phyloP scores from a whole-genome alignment of 345 rosid genomes.

The Citrus glauca region DNA sequence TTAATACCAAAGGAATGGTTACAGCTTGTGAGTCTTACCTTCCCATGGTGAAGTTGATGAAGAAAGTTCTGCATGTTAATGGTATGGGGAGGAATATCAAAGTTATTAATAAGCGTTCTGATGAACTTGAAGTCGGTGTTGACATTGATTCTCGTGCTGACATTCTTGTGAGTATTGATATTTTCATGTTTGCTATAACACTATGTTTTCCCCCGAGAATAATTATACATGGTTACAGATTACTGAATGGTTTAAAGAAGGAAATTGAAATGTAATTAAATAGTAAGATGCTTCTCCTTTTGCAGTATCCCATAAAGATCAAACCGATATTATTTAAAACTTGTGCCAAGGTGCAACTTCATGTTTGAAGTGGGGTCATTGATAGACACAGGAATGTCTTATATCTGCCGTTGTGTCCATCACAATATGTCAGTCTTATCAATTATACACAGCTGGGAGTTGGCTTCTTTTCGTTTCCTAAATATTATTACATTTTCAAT shows the following conservation, averaged over 20 bases:
- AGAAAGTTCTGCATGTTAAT: slow-evolving; percentile 69
- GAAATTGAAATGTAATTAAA: background rate
- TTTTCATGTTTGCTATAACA: background rate
- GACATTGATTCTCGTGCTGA: slow-evolving; percentile 75
- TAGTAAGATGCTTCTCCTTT: background rate
- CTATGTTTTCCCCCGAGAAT: background rate
- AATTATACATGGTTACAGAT: background rate
- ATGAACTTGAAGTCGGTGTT: slow-evolving; percentile 60
- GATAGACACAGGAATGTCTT: background rate
- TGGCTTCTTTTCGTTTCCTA: background rate
- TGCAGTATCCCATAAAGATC: background rate
- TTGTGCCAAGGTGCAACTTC: background rate
- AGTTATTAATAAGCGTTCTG: slow-evolving; percentile 74
- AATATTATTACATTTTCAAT: no score
- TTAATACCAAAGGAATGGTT: slow-evolving; percentile 35
- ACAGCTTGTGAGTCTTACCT: slow-evolving; percentile 94
- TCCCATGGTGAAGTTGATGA: slow-evolving; percentile 90
- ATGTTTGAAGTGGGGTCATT: background rate
- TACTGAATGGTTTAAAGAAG: background rate
- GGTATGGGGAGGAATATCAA: slow-evolving; percentile 53
- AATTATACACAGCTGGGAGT: background rate
- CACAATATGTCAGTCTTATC: background rate
- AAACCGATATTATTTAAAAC: background rate
- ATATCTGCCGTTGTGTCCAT: background rate
- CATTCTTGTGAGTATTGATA: slow-evolving; percentile 57